A percentile compares a stretch with the other conserved stretches of the same genome.
Conservation (phyloP, 495 filamentous ascomycete genomes). For the Hypoxylon crocopeplum region DNA sequence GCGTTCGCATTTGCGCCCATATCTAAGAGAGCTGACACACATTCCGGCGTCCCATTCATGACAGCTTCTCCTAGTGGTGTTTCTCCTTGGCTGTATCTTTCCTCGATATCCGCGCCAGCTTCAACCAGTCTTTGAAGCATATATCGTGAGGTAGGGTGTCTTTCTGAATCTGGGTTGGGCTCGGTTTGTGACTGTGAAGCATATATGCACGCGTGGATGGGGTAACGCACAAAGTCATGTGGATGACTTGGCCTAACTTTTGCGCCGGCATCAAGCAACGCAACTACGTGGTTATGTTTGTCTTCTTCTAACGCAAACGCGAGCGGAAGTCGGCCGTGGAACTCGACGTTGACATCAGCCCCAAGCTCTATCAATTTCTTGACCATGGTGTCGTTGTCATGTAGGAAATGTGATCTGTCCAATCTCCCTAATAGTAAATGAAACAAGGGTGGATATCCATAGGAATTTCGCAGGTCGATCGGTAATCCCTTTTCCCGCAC, state of each 20-base stretch:
- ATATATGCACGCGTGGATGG: background rate
- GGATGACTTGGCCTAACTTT: background rate
- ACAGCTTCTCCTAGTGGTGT: background rate
- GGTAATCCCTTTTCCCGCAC: background rate
- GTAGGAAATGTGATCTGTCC: too few species aligned
- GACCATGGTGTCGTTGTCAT: background rate
- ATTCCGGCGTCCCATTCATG: background rate
- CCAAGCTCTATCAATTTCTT: slow-evolving; percentile 10
- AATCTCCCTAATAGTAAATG: too few species aligned
- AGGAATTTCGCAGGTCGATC: background rate
- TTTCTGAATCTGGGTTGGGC: background rate
- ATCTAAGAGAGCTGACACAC: background rate
- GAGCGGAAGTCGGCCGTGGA: background rate
- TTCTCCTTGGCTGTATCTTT: background rate
- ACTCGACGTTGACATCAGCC: background rate
- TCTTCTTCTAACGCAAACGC: background rate
- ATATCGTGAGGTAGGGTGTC: background rate
- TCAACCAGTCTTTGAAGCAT: slow-evolving; percentile 3
- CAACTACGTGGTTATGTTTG: background rate
- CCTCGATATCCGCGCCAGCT: slow-evolving; percentile 1
- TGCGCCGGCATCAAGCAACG: slow-evolving; percentile 16
- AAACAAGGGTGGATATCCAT: background rate
- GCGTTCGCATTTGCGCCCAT: background rate
- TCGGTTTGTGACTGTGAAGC: background rate
- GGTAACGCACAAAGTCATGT: background rate